Evolutionary conservation across 108 stramenopile species (phyloP).

Genomic region (Nannochloropsis gaditana): DNA sequence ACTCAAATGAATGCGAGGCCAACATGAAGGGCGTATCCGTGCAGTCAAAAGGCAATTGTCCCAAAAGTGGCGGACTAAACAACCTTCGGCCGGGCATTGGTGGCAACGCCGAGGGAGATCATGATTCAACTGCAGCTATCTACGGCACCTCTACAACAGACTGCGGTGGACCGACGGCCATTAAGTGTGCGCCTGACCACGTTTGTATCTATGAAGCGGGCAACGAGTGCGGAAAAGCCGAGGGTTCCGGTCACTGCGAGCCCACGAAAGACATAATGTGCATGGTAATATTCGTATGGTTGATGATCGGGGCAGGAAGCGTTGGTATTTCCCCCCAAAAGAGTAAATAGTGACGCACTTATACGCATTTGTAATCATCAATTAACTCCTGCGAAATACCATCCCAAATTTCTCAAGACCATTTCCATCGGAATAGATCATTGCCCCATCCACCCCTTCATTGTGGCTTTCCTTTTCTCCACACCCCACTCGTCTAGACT

Average conservation of each 20-base stretch:
- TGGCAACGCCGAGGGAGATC: neutral
- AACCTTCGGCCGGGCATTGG: neutral
- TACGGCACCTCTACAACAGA: neutral
- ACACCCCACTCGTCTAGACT: neutral
- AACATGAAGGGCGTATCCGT: neutral
- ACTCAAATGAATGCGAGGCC: slow-evolving; percentile 13
- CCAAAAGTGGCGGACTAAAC: neutral
- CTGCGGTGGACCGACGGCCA: neutral
- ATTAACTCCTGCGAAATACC: neutral
- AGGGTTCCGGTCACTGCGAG: neutral
- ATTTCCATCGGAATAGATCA: neutral
- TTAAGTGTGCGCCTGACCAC: neutral
- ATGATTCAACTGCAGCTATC: neutral
- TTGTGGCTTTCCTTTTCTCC: neutral
- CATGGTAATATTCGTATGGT: neutral
- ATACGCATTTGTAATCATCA: neutral
- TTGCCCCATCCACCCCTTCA: neutral
- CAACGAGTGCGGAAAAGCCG: neutral
- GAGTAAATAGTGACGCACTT: neutral
- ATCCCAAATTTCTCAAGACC: no score
- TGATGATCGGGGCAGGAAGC: neutral
- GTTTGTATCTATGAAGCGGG: slow-evolving; percentile 9
- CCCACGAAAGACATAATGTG: slow-evolving; percentile 1
- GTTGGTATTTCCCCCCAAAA: neutral
- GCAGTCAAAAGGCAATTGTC: neutral